These are phyloP conservation scores for Phytopythium boreale DNA, from an alignment of 352 stramenopile genomes.

Conservation along the genomic window DNA sequence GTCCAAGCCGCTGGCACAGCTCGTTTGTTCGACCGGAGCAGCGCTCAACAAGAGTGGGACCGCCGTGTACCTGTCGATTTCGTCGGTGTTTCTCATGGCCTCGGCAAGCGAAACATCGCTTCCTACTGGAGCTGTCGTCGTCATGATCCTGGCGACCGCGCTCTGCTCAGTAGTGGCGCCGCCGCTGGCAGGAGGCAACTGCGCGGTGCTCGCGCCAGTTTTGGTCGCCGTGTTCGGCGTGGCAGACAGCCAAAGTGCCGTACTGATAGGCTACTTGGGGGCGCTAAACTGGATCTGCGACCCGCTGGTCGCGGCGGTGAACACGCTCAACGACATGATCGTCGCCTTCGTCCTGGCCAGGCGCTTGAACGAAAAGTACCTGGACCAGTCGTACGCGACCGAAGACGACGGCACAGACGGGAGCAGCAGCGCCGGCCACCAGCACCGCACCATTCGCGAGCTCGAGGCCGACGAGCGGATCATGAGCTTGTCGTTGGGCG, in stretches of 20 bases:
- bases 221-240: conserved; percentile 50
- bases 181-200: conserved; percentile 38
- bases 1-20: conserved; percentile 52
- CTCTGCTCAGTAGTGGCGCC: conserved; percentile 35
- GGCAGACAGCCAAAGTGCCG: conserved; percentile 11
- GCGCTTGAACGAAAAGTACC: conserved; percentile 36
- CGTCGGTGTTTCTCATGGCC: conserved; percentile 43
- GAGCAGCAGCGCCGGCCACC: neutral
- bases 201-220: conserved; percentile 30
- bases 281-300: conserved; percentile 58
- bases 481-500: conserved; percentile 8
- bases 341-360: conserved; percentile 48
- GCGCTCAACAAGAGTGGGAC: conserved; percentile 67
- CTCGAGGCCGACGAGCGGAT: conserved; percentile 4
- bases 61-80: conserved; percentile 49
- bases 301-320: conserved; percentile 48
- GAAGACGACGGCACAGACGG: neutral
- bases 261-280: conserved; percentile 38
- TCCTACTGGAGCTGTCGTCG: conserved; percentile 20
- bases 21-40: conserved; percentile 42
- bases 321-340: conserved; percentile 49
- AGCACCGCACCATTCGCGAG: conserved; percentile 4
- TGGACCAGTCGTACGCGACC: conserved; percentile 8
- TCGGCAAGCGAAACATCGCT: conserved; percentile 15
- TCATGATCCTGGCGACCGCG: conserved; percentile 34